A percentile compares a stretch with the other conserved stretches of the same genome.
Conservation (phyloP, 2,329 filamentous ascomycete genomes). For the Cladophialophora exuberans region DNA sequence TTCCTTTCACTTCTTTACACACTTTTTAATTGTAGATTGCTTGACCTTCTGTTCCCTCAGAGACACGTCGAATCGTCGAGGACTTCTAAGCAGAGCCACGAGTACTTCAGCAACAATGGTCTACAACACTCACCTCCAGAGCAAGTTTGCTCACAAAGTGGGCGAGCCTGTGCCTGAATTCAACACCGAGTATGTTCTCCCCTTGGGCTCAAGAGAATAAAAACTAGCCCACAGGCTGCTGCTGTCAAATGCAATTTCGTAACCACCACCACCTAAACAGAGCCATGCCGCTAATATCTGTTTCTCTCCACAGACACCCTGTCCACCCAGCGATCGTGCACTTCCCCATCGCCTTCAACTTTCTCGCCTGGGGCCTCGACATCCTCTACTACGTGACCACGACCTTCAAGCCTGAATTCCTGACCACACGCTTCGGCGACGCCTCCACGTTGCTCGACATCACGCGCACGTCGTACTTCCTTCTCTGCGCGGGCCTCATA, state of each 20-base stretch:
- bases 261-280: neutral
- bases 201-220: neutral
- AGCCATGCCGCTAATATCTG: constrained; percentile 2
- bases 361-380: constrained; percentile 33
- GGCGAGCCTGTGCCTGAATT: constrained; percentile 33
- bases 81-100: neutral
- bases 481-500: constrained; percentile 32
- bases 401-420: constrained; percentile 31
- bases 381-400: constrained; percentile 33
- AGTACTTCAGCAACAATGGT: constrained; percentile 11
- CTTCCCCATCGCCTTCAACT: constrained; percentile 36
- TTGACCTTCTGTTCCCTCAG: neutral
- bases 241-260: neutral
- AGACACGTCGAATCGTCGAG: neutral
- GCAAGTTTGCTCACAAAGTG: constrained; percentile 34
- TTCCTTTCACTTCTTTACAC: constrained; percentile 6
- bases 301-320: constrained; percentile 28
- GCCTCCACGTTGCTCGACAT: constrained; percentile 32
- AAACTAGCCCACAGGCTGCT: neutral
- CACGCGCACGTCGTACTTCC: constrained; percentile 32
- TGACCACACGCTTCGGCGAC: constrained; percentile 30
- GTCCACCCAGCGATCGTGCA: constrained; percentile 33
- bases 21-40: constrained; percentile 4
- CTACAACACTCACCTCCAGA: constrained; percentile 31
- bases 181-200: constrained; percentile 31